Conservation (phyloP, 2,329 filamentous ascomycete species). For the Beauveria bassiana region DNA sequence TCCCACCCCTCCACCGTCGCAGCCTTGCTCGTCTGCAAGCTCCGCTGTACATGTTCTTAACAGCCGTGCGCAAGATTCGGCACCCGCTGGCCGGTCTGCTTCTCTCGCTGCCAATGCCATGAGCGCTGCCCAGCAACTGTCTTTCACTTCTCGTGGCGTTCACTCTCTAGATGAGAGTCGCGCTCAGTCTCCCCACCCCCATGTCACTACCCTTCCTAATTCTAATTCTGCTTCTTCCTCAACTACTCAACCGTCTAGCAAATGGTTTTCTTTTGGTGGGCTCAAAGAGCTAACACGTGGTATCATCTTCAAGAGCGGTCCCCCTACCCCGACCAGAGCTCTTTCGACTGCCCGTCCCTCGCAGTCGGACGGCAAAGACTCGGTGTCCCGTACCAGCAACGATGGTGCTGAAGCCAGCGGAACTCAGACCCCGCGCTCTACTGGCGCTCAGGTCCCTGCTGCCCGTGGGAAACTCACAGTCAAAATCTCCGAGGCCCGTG, state of each 20-base stretch:
- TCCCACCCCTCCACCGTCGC: slow-evolving; percentile 51
- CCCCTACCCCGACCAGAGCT: slow-evolving; percentile 81
- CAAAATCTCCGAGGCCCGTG: slow-evolving; percentile 78
- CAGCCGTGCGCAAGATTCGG: neutral
- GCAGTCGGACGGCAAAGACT: slow-evolving; percentile 37
- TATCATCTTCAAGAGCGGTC: slow-evolving; percentile 74
- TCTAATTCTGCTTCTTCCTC: slow-evolving; percentile 28
- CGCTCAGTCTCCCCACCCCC: slow-evolving; percentile 7
- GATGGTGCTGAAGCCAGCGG: slow-evolving; percentile 40
- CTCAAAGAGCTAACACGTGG: slow-evolving; percentile 83
- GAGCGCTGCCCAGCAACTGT: slow-evolving; percentile 7
- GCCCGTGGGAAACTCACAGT: slow-evolving; percentile 85
- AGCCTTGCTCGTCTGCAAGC: slow-evolving; percentile 31
- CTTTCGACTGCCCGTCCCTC: slow-evolving; percentile 58
- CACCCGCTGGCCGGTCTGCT: slow-evolving; percentile 7
- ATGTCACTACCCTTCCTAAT: slow-evolving; percentile 35
- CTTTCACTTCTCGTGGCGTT: slow-evolving; percentile 4
- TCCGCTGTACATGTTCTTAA: slow-evolving; percentile 14
- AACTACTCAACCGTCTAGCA: slow-evolving; percentile 33
- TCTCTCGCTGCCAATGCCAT: slow-evolving; percentile 5
- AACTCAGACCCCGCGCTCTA: slow-evolving; percentile 43
- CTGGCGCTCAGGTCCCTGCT: slow-evolving; percentile 56
- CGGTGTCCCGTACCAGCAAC: slow-evolving; percentile 30
- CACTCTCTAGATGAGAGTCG: slow-evolving; percentile 9
- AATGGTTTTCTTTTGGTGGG: slow-evolving; percentile 59